Base-by-base conservation (phyloP, 148 eudicot genomes). In the Amaranthus palmeri region DNA sequence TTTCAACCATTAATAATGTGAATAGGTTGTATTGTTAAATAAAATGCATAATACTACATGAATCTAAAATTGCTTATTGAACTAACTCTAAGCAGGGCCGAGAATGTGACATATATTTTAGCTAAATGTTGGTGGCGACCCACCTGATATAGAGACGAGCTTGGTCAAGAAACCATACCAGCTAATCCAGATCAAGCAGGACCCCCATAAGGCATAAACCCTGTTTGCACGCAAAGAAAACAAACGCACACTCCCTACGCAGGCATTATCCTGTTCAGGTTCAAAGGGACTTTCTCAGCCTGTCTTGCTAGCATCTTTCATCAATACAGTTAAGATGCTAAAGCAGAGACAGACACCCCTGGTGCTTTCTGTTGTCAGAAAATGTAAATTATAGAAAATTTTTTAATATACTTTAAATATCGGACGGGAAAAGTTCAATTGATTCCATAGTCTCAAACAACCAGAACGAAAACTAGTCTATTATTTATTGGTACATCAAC, bases 191-290 rank as follows among this genome's bases (percentile, higher is more conserved):
- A 59, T 62, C 78, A 67, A 41, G 59, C 67, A 66, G 54, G 65
- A 25, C 36, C 72, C 73, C 36, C 56, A 65, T 61, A 54, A 77
- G 65, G 70, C 65, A 15, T 66, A 56, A 66, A 78, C 80, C 88
- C 88, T 85, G 91, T 76, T 74, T 53, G 75, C 71, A 85, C 75
- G 78, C 79, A 88, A 74, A 85, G 69, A 83, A 75, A 80, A 75
- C 54, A 81, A 71, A 79, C 66, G 96, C 96, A 92, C 97, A 10
- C 96, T 92, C 98, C 98, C 98, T 92, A 90, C 89, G 98, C 98
- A 92, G 96, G 98, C 78, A 92, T 90, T 92, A 87, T 83, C 96
- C 98, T 88, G 98, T 92, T 92, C 96, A 88, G 98, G 98, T 90
- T 83, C 98, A 54, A 92, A 92, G 96, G 96, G 96, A 88, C 96